Conservation (phyloP, 1,139 yeast species). For the Eremothecium cymbalariae region DNA sequence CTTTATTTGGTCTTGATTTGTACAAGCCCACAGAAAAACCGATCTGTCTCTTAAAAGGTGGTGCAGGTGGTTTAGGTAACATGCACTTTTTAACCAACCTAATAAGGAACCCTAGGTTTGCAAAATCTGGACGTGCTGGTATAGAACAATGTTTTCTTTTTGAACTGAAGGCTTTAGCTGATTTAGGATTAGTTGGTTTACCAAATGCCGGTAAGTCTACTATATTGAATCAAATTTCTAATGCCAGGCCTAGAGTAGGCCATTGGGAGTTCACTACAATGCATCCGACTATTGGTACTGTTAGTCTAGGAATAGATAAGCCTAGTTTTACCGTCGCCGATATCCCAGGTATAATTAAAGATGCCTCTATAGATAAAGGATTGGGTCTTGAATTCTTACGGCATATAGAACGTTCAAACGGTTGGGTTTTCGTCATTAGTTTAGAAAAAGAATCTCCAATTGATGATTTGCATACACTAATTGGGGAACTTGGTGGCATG, state of each 20-base stretch:
- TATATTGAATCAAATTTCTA: slow-evolving; percentile 74
- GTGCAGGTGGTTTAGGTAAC: slow-evolving; percentile 91
- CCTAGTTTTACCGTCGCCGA: slow-evolving; percentile 90
- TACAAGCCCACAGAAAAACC: slow-evolving; percentile 58
- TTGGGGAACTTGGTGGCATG: slow-evolving; percentile 70
- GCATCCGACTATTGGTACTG: slow-evolving; percentile 87
- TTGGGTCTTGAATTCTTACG: slow-evolving; percentile 90
- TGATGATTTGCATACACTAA: slow-evolving; percentile 50
- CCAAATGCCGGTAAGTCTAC: slow-evolving; percentile 98
- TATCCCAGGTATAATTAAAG: slow-evolving; percentile 89
- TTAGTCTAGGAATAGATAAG: slow-evolving; percentile 55
- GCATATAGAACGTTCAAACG: slow-evolving; percentile 87
- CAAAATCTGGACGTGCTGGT: slow-evolving; percentile 70
- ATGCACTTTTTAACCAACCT: slow-evolving; percentile 84
- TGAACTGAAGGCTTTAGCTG: slow-evolving; percentile 83
- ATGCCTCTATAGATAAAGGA: slow-evolving; percentile 78
- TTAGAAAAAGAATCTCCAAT: slow-evolving; percentile 58
- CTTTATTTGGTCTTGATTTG: slow-evolving; percentile 72
- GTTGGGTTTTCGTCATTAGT: slow-evolving; percentile 78
- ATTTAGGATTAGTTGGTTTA: slow-evolving; percentile 84
- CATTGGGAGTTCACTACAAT: slow-evolving; percentile 96
- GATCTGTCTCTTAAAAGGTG: slow-evolving; percentile 67
- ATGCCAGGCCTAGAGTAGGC: slow-evolving; percentile 85
- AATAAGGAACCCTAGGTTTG: slow-evolving; percentile 82
- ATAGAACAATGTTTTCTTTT: slow-evolving; percentile 60